phyloP scores from a whole-genome alignment of 163 green algal species.

The Volvox carteri region DNA sequence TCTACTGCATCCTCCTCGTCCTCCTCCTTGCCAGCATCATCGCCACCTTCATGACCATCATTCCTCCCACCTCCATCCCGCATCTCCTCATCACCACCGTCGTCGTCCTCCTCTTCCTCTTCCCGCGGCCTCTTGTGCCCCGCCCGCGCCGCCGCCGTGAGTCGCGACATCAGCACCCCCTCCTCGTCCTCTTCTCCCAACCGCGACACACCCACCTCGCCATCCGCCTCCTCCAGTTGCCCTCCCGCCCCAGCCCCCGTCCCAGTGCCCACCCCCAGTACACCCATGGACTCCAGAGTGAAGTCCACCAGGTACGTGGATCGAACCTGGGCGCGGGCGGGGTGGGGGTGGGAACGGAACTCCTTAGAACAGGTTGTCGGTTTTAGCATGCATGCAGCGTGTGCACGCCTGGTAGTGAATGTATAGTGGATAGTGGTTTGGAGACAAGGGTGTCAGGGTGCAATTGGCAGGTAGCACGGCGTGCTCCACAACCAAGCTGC shows the following conservation, averaged over 20 bases:
- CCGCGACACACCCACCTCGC: neutral
- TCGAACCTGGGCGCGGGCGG: constrained; percentile 58
- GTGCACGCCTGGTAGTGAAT: too few relatives aligned
- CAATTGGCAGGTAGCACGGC: too few relatives aligned
- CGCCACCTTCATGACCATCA: neutral
- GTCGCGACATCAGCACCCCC: neutral
- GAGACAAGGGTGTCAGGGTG: too few relatives aligned
- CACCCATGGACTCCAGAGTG: constrained; percentile 85
- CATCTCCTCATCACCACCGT: neutral
- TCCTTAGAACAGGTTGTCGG: too few relatives aligned
- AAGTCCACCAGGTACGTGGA: constrained; percentile 93
- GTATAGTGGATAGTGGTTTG: too few relatives aligned
- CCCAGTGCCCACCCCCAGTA: constrained; percentile 64
- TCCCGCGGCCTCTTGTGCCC: neutral
- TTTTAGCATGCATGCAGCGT: too few relatives aligned
- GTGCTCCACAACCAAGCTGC: too few relatives aligned
- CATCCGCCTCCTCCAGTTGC: neutral
- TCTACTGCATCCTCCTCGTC: constrained; percentile 16
- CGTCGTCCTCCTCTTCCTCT: neutral
- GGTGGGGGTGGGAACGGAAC: too few relatives aligned
- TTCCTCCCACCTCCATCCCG: neutral
- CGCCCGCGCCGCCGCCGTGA: neutral
- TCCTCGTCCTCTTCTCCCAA: constrained; percentile 40
- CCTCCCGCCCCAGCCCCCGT: neutral
- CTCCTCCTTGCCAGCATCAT: constrained; percentile 18